Evolutionary conservation across 345 rosid species (phyloP).

Genomic region (thale cress (Arabidopsis thaliana)): TAIR10.1 NC_003076.8:7510001-7510500

Average conservation of each 20-base stretch:
- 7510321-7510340: neutral
- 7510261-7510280: neutral
- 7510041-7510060: neutral
- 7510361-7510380: neutral
- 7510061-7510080: neutral
- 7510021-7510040: neutral
- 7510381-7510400: neutral
- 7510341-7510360: neutral
- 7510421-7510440: too few species aligned
- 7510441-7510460: neutral
- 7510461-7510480: neutral
- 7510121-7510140: neutral
- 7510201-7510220: slow-evolving; percentile 1
- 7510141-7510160: neutral
- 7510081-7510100: neutral
- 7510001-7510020: too few species aligned
- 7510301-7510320: neutral
- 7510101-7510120: slow-evolving; percentile 5
- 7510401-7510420: too few species aligned
- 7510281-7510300: neutral
- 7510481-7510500: neutral
- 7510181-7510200: neutral
- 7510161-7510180: neutral
- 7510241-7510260: neutral
- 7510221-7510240: neutral